Conservation (phyloP, 129 eudicot genomes). For the Tanacetum coccineum region DNA sequence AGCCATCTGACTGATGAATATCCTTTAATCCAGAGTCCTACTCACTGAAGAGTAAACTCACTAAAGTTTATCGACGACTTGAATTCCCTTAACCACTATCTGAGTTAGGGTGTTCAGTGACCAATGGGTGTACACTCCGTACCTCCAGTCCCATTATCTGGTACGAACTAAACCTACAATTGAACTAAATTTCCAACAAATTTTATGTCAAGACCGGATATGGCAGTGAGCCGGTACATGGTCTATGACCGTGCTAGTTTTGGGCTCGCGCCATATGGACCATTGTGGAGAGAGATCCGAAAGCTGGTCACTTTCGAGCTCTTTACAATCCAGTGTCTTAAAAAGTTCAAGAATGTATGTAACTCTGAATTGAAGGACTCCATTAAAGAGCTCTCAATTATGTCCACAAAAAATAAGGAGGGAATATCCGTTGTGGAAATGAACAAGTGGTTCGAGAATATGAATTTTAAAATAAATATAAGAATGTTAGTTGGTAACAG, state of each 20-base stretch:
- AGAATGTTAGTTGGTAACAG: too few relatives aligned
- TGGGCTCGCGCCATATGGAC: conserved; percentile 42
- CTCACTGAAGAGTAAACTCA: too few relatives aligned
- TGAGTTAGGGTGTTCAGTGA: too few relatives aligned
- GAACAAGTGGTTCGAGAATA: conserved; percentile 33
- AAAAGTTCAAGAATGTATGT: conserved; percentile 31
- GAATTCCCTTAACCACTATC: too few relatives aligned
- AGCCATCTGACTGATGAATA: too few relatives aligned
- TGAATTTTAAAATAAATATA: conserved; percentile 28
- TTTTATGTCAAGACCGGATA: conserved; percentile 25
- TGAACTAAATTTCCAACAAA: too few relatives aligned
- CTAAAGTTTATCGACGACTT: too few relatives aligned
- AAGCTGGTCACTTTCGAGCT: conserved; percentile 42
- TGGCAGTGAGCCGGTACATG: conserved; percentile 34
- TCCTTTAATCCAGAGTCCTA: too few relatives aligned
- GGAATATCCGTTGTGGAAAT: conserved; percentile 18
- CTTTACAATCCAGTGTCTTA: conserved; percentile 31
- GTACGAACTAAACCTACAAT: too few relatives aligned
- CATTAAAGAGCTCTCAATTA: conserved; percentile 22
- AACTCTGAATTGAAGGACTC: conserved; percentile 22
- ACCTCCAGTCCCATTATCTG: too few relatives aligned
- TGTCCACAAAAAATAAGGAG: conserved; percentile 3
- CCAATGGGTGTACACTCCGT: too few relatives aligned
- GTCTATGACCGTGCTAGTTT: conserved; percentile 33
- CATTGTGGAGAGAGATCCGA: conserved; percentile 45